Percentiles rank a stretch among this genome's conserved stretches.
These are phyloP conservation scores for Picochlorum costavermella DNA, from an alignment of 139 green algal species.

Conservation along the genomic window DNA sequence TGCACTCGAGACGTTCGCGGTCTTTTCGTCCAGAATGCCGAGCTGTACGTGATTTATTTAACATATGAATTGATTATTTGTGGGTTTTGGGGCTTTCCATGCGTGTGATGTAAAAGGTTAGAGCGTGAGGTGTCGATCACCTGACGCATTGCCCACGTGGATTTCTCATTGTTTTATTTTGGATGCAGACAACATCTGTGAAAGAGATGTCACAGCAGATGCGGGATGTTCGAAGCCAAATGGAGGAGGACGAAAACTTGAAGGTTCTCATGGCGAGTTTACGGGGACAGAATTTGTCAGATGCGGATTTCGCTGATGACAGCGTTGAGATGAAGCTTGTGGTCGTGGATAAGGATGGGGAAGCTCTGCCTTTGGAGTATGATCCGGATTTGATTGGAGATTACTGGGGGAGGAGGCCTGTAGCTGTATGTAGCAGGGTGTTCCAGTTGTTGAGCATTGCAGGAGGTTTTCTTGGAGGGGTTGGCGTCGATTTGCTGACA, in stretches of 20 bases:
- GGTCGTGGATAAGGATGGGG: constrained; percentile 30
- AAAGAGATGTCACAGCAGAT: constrained; percentile 63
- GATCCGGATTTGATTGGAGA: constrained; percentile 72
- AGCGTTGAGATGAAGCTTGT: constrained; percentile 32
- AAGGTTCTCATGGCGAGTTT: constrained; percentile 73
- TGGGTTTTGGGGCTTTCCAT: too few relatives aligned
- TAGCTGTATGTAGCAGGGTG: constrained; percentile 72
- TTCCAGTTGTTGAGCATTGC: constrained; percentile 76
- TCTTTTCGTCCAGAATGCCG: too few relatives aligned
- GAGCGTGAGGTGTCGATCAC: too few relatives aligned
- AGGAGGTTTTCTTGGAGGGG: constrained; percentile 62
- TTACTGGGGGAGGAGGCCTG: constrained; percentile 79
- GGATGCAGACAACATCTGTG: constrained; percentile 6
- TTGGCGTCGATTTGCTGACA: constrained; percentile 52
- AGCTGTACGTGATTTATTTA: too few relatives aligned
- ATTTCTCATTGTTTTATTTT: not conserved
- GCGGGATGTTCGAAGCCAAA: constrained; percentile 44
- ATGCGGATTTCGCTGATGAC: constrained; percentile 76
- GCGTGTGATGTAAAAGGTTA: too few relatives aligned
- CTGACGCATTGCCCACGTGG: too few relatives aligned
- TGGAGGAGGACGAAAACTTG: constrained; percentile 72
- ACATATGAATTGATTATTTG: too few relatives aligned
- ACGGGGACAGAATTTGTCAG: constrained; percentile 72
- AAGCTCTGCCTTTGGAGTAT: constrained; percentile 75
- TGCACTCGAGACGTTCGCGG: too few relatives aligned